A percentile compares a stretch with the other conserved stretches of the same genome.
These are phyloP conservation scores for Nymphaea colorata DNA, from an alignment of 164 flowering plant species.

Conservation along the genomic window DNA sequence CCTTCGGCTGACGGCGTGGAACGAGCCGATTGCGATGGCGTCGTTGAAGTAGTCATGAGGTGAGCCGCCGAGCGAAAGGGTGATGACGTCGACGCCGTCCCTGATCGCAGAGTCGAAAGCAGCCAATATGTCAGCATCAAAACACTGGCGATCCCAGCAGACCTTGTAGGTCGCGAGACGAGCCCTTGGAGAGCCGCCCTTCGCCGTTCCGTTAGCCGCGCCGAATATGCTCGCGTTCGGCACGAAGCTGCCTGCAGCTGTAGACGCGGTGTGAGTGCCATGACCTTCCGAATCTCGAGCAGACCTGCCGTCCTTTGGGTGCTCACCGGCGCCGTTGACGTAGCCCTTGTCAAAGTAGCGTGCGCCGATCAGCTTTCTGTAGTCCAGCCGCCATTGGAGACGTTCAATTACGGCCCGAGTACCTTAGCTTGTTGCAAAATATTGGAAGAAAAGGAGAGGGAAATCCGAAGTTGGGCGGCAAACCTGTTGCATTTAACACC, in stretches of 20 bases:
- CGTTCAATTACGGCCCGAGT: background rate
- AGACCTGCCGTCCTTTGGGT: conserved; percentile 24
- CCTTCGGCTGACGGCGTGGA: conserved; percentile 9
- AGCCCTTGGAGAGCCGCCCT: conserved; percentile 57
- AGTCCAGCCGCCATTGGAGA: background rate
- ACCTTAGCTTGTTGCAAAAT: background rate
- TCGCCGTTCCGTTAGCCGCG: conserved; percentile 41
- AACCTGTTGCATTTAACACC: conserved; percentile 7
- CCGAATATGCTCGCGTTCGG: conserved; percentile 23
- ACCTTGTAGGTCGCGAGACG: conserved; percentile 8
- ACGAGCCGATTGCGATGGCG: conserved; percentile 3
- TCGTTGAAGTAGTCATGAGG: background rate
- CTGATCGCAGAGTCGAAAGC: conserved; percentile 3
- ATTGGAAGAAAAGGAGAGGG: background rate
- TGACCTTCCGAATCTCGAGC: conserved; percentile 57
- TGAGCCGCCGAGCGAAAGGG: conserved; percentile 3
- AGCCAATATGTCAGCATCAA: conserved; percentile 3
- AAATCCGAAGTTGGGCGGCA: background rate
- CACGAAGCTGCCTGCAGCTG: conserved; percentile 51
- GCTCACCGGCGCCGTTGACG: conserved; percentile 10
- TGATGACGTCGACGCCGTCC: conserved; percentile 5
- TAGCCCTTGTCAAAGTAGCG: conserved; percentile 52
- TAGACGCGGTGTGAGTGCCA: conserved; percentile 58
- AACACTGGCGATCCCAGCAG: conserved; percentile 9
- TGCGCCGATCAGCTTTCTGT: conserved; percentile 59